A percentile compares a stretch with the other conserved stretches of the same genome.
These are phyloP conservation scores for Pycnococcus provasolii DNA, from an alignment of 139 green algal genomes.

Conservation along the genomic window DNA sequence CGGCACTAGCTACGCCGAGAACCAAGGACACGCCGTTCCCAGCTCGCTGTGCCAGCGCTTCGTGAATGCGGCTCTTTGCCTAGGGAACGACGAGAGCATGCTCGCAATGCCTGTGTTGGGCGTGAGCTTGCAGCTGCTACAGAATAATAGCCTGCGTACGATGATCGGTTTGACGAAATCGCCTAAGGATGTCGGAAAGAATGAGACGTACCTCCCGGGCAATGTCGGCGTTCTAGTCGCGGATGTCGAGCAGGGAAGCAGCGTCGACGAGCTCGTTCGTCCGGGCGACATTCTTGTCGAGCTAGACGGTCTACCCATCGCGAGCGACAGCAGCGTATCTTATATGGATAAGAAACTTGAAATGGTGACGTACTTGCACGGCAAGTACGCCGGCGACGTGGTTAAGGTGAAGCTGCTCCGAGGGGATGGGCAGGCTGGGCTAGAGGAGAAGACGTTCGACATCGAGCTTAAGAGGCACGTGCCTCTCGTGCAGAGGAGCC, in stretches of 20 bases:
- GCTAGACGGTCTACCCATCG: background rate
- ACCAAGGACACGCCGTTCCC: background rate
- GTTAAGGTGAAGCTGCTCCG: too few species aligned
- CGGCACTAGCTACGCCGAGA: background rate
- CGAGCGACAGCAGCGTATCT: background rate
- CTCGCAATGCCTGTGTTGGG: background rate
- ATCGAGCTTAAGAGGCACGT: too few species aligned
- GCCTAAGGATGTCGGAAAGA: too few species aligned
- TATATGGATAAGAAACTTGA: background rate
- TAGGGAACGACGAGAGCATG: background rate
- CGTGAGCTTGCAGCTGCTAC: constrained; percentile 1
- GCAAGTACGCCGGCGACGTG: too few species aligned
- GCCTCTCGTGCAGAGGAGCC: background rate
- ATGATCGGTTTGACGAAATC: too few species aligned
- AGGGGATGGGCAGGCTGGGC: too few species aligned
- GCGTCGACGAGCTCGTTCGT: background rate
- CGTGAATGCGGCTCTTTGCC: background rate
- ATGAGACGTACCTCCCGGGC: too few species aligned
- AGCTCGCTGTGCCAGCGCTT: constrained; percentile 9
- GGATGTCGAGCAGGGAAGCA: constrained; percentile 1
- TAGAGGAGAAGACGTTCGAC: too few species aligned
- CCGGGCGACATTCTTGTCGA: constrained; percentile 1
- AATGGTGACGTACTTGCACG: too few species aligned
- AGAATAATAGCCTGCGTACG: background rate
- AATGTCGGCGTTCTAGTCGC: constrained; percentile 1